These are phyloP conservation scores for Ramalina intermedia DNA, from an alignment of 495 filamentous ascomycete genomes.

Conservation along the genomic window DNA sequence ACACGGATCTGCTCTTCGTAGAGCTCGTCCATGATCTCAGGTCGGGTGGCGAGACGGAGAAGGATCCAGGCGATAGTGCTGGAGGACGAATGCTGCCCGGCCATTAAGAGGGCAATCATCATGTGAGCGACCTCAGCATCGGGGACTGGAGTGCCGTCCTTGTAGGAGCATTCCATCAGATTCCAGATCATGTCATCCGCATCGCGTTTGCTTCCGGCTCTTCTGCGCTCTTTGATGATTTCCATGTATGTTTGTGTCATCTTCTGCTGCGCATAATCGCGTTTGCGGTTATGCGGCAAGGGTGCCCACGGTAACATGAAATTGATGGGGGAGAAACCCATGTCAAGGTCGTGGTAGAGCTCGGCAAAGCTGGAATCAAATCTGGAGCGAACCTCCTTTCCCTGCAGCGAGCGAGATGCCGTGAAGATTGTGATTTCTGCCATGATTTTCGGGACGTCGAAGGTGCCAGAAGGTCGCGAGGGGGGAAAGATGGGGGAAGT, in stretches of 20 bases:
- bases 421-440: constrained; percentile 80
- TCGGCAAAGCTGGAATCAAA: constrained; percentile 60
- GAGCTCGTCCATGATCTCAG: constrained; percentile 57
- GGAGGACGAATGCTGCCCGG: constrained; percentile 76
- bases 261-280: constrained; percentile 59
- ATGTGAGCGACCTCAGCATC: constrained; percentile 79
- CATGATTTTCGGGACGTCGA: constrained; percentile 55
- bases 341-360: constrained; percentile 71
- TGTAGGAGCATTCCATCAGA: constrained; percentile 66
- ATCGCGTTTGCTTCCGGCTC: constrained; percentile 28
- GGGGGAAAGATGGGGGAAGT: constrained; percentile 51
- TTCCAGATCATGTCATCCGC: constrained; percentile 69
- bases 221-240: constrained; percentile 54
- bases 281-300: constrained; percentile 68
- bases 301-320: constrained; percentile 79
- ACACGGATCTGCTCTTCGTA: constrained; percentile 56
- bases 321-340: constrained; percentile 72
- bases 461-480: constrained; percentile 34
- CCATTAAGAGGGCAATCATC: constrained; percentile 86
- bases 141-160: constrained; percentile 52
- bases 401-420: constrained; percentile 65
- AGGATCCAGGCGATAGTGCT: constrained; percentile 71
- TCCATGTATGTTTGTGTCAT: constrained; percentile 67
- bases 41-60: constrained; percentile 58
- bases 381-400: constrained; percentile 61